These are phyloP conservation scores for Cladosporium velox DNA, from an alignment of 2,329 filamentous ascomycete genomes.

Conservation along the genomic window DNA sequence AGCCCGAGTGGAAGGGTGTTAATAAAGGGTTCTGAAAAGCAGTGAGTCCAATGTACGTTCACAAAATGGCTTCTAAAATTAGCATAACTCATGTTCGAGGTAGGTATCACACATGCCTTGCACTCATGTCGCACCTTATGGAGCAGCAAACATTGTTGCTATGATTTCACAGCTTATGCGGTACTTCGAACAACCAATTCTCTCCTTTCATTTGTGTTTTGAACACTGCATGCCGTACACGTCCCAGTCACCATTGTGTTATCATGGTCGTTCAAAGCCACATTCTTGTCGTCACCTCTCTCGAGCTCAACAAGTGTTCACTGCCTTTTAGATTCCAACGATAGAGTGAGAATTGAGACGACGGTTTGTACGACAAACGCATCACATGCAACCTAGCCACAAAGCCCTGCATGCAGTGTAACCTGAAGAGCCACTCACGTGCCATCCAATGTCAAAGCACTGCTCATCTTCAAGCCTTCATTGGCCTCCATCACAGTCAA, in stretches of 20 bases:
- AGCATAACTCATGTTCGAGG: background rate
- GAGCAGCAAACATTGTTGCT: background rate
- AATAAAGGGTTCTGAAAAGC: slow-evolving; percentile 31
- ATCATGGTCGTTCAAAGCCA: background rate
- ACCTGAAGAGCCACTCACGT: background rate
- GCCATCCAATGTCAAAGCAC: background rate
- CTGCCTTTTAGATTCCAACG: background rate
- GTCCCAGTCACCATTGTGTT: background rate
- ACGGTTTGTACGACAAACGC: background rate
- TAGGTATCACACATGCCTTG: background rate
- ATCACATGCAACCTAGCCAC: background rate
- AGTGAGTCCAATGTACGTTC: background rate
- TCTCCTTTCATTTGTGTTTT: background rate
- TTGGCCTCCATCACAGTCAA: background rate
- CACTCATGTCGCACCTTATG: background rate
- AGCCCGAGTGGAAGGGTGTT: slow-evolving; percentile 31
- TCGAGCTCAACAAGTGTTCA: background rate
- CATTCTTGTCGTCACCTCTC: background rate
- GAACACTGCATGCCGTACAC: background rate
- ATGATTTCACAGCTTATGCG: background rate
- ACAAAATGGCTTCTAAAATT: background rate
- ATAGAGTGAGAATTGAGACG: background rate
- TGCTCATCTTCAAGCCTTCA: background rate
- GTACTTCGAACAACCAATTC: background rate
- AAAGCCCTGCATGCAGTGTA: background rate